Conservation (phyloP, 2,329 filamentous ascomycete species). For the Beauveria medogensis region DNA sequence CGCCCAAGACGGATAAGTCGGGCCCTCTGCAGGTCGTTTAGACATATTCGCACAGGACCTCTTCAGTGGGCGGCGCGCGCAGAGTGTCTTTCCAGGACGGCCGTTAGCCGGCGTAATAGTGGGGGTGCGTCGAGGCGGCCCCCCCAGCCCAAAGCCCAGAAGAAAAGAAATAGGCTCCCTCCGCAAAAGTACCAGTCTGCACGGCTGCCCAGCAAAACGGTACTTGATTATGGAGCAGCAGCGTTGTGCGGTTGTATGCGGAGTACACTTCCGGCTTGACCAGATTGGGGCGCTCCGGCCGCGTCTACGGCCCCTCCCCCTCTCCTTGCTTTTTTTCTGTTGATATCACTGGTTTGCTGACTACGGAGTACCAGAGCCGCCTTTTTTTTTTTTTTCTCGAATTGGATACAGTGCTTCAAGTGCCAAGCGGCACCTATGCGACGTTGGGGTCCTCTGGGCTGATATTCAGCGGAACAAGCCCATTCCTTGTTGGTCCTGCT, state of each 20-base stretch:
- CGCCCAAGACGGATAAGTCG: background rate
- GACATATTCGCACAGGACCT: background rate
- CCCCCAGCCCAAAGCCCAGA: background rate
- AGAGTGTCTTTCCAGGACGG: slow-evolving; percentile 37
- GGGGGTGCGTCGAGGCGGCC: slow-evolving; percentile 26
- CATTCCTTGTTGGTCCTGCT: background rate
- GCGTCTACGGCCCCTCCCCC: background rate
- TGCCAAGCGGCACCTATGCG: too few species aligned
- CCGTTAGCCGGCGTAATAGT: slow-evolving; percentile 53
- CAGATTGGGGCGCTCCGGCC: slow-evolving; percentile 1
- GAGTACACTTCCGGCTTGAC: background rate
- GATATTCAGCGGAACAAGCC: slow-evolving; percentile 4
- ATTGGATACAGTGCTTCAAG: background rate
- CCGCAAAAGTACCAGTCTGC: slow-evolving; percentile 10
- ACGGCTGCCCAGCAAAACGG: slow-evolving; percentile 10
- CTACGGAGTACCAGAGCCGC: background rate
- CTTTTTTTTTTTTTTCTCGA: background rate
- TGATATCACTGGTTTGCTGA: background rate
- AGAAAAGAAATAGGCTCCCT: background rate
- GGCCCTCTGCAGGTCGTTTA: too few species aligned
- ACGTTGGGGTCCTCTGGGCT: background rate
- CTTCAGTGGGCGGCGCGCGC: slow-evolving; percentile 6
- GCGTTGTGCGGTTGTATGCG: background rate
- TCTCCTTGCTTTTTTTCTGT: background rate
- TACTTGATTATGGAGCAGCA: background rate